phyloP scores from a whole-genome alignment of 495 filamentous ascomycete species.

The Pseudotulostoma volvatum region DNA sequence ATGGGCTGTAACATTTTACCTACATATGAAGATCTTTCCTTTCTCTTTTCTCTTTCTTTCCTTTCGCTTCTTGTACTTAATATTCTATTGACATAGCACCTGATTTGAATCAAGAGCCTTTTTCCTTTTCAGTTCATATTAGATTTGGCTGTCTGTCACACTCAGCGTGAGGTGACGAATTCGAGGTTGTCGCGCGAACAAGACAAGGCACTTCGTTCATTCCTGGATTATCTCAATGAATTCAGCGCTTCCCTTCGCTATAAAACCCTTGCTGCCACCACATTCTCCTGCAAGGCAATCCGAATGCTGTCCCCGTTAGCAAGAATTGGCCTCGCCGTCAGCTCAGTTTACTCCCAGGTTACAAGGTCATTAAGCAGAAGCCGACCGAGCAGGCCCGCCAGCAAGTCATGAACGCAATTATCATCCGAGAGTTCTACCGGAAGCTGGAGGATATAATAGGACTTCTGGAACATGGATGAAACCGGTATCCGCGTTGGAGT shows the following conservation, averaged over 20 bases:
- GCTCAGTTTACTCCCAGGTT: not conserved
- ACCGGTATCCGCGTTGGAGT: constrained; percentile 11
- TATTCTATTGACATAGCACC: no score
- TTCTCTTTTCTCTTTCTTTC: no score
- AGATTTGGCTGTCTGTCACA: no score
- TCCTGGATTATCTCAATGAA: not conserved
- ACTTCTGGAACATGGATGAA: constrained; percentile 12
- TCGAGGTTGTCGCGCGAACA: not conserved
- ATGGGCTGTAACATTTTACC: no score
- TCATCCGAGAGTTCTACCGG: not conserved
- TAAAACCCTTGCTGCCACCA: not conserved
- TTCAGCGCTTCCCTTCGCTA: not conserved
- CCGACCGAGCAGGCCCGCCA: not conserved
- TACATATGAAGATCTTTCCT: no score
- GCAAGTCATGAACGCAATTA: not conserved
- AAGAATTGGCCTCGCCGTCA: not conserved
- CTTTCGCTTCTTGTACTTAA: no score
- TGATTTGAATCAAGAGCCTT: no score
- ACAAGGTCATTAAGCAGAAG: not conserved
- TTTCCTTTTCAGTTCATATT: no score
- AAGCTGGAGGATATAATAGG: not conserved
- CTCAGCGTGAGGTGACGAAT: no score
- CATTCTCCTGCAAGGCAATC: not conserved
- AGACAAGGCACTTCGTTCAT: not conserved
- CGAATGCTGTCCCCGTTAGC: not conserved